These are phyloP conservation scores for Petunia secreta DNA, from an alignment of 257 asterid genomes.

Conservation along the genomic window DNA sequence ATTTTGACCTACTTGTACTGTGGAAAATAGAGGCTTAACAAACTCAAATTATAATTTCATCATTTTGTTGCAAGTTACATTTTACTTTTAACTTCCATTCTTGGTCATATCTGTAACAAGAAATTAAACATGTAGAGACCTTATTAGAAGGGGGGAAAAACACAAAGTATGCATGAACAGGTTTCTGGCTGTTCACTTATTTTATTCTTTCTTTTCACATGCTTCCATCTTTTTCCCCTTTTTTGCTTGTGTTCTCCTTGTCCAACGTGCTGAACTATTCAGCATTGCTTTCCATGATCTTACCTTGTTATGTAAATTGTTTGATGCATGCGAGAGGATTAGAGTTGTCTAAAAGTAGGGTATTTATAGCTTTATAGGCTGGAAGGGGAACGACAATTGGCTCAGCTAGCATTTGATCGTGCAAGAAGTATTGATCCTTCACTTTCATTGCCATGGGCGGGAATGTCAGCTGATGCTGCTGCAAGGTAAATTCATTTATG, in stretches of 20 bases:
- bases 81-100: too few relatives aligned
- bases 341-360: constrained; percentile 7
- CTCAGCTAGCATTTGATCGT: constrained; percentile 94
- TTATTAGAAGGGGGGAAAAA: too few relatives aligned
- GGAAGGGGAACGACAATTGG: constrained; percentile 70
- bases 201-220: not conserved
- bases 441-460: constrained; percentile 98
- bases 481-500: constrained; percentile 53
- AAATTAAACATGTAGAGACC: too few relatives aligned
- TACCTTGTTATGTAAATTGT: constrained; percentile 8
- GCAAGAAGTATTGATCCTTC: constrained; percentile 99
- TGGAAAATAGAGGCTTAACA: too few relatives aligned
- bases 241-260: not conserved
- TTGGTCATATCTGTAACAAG: not conserved
- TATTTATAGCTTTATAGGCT: constrained; percentile 71
- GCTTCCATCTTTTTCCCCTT: not conserved
- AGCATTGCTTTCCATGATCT: not conserved
- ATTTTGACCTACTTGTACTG: too few relatives aligned
- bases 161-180: not conserved
- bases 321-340: constrained; percentile 20
- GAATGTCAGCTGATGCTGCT: constrained; percentile 97
- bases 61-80: too few relatives aligned
- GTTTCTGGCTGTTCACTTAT: not conserved
- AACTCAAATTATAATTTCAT: too few relatives aligned
- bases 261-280: constrained; percentile 20